A percentile compares a stretch with the other conserved stretches of the same genome.
Evolutionary conservation across 2,329 filamentous ascomycete genomes (phyloP).

Genomic region (Penicillium sp.): DNA sequence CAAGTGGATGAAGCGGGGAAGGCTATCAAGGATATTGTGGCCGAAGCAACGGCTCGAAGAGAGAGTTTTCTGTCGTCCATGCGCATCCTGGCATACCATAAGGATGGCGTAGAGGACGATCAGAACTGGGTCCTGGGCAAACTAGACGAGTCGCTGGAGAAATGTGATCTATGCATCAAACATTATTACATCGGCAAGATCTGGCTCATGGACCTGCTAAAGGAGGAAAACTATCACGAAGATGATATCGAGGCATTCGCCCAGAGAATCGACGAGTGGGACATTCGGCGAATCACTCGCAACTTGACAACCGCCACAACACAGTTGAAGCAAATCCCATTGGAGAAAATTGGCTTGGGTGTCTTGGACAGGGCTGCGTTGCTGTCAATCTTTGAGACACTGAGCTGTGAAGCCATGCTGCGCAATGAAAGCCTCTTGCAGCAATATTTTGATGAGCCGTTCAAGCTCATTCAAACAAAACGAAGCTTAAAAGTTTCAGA

Average conservation of each 20-base stretch:
- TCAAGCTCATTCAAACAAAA: constrained; percentile 74
- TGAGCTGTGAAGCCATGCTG: constrained; percentile 81
- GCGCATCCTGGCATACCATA: constrained; percentile 65
- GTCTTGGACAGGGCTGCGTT: constrained; percentile 61
- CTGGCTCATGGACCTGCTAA: constrained; percentile 60
- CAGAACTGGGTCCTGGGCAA: constrained; percentile 58
- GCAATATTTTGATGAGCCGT: constrained; percentile 74
- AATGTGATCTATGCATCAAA: constrained; percentile 68
- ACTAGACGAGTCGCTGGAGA: constrained; percentile 58
- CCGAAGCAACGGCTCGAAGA: constrained; percentile 56
- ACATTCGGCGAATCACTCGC: constrained; percentile 60
- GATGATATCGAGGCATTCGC: constrained; percentile 52
- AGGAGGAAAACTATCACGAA: constrained; percentile 57
- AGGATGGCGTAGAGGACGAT: constrained; percentile 59
- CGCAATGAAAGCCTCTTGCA: constrained; percentile 52
- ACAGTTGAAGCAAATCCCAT: constrained; percentile 52
- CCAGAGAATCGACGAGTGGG: constrained; percentile 57
- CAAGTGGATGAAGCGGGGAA: constrained; percentile 49
- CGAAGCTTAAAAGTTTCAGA: constrained; percentile 73
- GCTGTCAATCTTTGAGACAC: constrained; percentile 79
- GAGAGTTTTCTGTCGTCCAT: constrained; percentile 66
- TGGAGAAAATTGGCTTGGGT: constrained; percentile 50
- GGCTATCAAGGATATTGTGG: constrained; percentile 46
- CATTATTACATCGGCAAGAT: constrained; percentile 71
- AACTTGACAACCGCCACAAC: constrained; percentile 58